Conservation (phyloP, 1,284 basidiomycete species). For the Cryptococcus sp. region DNA sequence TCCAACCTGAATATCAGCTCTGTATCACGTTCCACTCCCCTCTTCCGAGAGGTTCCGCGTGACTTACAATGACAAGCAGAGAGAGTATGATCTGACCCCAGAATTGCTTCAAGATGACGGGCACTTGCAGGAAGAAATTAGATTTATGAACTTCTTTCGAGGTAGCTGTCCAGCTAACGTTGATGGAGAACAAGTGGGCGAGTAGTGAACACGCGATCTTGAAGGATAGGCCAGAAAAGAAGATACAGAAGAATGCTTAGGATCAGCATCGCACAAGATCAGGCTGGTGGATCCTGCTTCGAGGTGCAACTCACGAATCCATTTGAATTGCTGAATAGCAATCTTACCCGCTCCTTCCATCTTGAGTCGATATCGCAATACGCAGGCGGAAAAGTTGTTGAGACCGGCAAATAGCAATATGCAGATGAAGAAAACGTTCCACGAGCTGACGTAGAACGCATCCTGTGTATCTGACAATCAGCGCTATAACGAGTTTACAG, state of each 20-base stretch:
- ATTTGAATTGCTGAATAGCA: conserved; percentile 3
- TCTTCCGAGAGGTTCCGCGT: no score
- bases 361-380: conserved; percentile 69
- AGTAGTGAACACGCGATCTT: conserved; percentile 1
- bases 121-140: conserved; percentile 80
- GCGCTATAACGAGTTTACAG: background rate
- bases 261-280: background rate
- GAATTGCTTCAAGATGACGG: conserved; percentile 67
- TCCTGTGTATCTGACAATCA: background rate
- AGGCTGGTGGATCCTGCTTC: background rate
- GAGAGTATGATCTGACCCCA: conserved; percentile 59
- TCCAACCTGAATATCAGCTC: conserved; percentile 1
- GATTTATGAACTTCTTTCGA: conserved; percentile 59
- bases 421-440: conserved; percentile 55
- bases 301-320: conserved; percentile 5
- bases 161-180: conserved; percentile 53
- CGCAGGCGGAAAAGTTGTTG: conserved; percentile 63
- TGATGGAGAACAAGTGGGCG: conserved; percentile 48
- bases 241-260: conserved; percentile 6
- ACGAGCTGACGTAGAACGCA: conserved; percentile 5
- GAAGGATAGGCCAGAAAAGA: conserved; percentile 8
- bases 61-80: conserved; percentile 48
- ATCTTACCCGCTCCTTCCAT: background rate
- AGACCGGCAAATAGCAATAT: conserved; percentile 66
- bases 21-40: no score